Conservation (phyloP, 2,329 filamentous ascomycete species). For the Fusarium sp. region DNA sequence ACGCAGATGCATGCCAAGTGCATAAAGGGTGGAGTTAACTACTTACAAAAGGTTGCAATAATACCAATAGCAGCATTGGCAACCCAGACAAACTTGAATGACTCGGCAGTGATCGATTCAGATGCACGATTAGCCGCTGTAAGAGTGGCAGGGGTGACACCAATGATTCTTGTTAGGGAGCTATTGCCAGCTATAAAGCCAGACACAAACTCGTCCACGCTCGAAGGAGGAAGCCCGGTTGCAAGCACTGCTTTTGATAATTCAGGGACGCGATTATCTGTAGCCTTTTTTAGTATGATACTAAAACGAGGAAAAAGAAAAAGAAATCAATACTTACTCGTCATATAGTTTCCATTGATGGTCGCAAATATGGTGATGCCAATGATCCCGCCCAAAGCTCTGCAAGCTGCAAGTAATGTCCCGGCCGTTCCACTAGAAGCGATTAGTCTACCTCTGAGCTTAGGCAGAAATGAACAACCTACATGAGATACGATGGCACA, state of each 20-base stretch:
- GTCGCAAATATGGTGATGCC: constrained; percentile 6
- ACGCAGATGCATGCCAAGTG: neutral
- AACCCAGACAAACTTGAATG: constrained; percentile 11
- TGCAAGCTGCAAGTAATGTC: constrained; percentile 1
- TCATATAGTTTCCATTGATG: neutral
- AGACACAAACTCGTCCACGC: neutral
- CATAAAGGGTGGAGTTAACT: neutral
- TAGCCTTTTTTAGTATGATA: no score
- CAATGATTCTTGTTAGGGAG: neutral
- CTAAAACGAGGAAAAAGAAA: no score
- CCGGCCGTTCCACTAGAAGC: constrained; percentile 2
- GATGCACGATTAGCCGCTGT: neutral
- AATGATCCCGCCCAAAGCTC: neutral
- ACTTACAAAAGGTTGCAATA: neutral
- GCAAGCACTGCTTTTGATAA: neutral
- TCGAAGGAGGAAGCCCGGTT: neutral
- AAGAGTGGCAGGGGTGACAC: neutral
- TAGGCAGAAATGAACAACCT: neutral
- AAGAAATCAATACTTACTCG: no score
- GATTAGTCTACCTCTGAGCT: neutral
- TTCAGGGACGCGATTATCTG: no score
- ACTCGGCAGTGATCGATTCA: neutral
- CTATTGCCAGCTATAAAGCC: neutral
- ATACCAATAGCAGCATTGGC: constrained; percentile 4
- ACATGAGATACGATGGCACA: constrained; percentile 1